phyloP scores from a whole-genome alignment of 345 rosid genomes.

The Eucalyptus sp. region DNA sequence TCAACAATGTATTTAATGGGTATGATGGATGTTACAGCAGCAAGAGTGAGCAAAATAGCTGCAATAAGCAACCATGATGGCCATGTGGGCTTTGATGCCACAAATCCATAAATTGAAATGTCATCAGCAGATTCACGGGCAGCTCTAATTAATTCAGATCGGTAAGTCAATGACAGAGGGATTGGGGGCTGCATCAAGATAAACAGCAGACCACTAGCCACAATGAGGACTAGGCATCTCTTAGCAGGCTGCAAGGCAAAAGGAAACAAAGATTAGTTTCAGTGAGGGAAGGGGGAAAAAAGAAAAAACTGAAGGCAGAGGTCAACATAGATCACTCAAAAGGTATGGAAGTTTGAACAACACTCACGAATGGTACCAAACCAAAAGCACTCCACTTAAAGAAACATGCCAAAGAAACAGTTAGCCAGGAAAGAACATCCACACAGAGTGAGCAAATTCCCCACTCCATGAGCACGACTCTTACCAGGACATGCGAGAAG shows the following conservation, averaged over 20 bases:
- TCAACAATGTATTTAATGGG: constrained; percentile 87
- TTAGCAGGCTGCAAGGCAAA: constrained; percentile 65
- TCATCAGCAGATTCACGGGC: constrained; percentile 96
- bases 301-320: background rate
- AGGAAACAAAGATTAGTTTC: background rate
- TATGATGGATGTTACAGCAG: constrained; percentile 78
- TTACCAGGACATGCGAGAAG: constrained; percentile 90
- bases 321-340: background rate
- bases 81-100: constrained; percentile 97
- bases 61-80: constrained; percentile 92
- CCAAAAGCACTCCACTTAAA: background rate
- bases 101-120: constrained; percentile 85
- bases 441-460: background rate
- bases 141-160: constrained; percentile 67
- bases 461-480: background rate
- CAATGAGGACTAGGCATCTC: constrained; percentile 78
- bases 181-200: constrained; percentile 95
- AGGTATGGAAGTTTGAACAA: background rate
- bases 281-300: background rate
- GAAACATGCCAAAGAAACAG: background rate
- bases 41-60: constrained; percentile 76
- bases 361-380: background rate
- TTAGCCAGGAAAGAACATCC: background rate
- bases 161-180: constrained; percentile 77
- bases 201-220: constrained; percentile 83